Evolutionary conservation across 2,329 filamentous ascomycete genomes (phyloP).

Genomic region (Trichothecium sympodiale): DNA sequence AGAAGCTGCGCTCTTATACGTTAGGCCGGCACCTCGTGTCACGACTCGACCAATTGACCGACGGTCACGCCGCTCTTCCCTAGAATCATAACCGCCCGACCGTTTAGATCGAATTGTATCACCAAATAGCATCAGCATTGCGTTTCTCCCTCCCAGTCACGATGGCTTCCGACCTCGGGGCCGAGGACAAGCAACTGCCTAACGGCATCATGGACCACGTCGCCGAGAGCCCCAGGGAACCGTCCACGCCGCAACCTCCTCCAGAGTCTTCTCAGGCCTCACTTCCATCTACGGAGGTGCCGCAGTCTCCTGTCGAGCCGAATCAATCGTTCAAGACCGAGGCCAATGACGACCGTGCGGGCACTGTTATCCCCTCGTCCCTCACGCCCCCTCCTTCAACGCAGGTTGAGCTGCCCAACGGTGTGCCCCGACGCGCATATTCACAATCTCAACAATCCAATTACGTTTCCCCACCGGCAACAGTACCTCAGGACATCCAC

Average conservation of each 20-base stretch:
- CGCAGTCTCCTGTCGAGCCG: constrained; percentile 40
- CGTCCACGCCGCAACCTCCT: constrained; percentile 18
- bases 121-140: background rate
- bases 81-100: no score
- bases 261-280: constrained; percentile 36
- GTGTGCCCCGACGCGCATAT: constrained; percentile 13
- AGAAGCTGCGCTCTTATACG: no score
- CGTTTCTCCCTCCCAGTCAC: constrained; percentile 4
- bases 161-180: constrained; percentile 25
- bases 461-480: constrained; percentile 44
- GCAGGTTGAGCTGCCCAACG: constrained; percentile 25
- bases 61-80: no score
- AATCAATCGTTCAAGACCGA: constrained; percentile 39
- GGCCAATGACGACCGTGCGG: constrained; percentile 32
- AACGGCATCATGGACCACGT: constrained; percentile 20
- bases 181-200: constrained; percentile 16
- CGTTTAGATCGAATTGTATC: no score
- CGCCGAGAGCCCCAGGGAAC: constrained; percentile 20
- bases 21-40: no score
- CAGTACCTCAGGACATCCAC: constrained; percentile 24
- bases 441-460: constrained; percentile 34
- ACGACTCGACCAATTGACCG: no score
- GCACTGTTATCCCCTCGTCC: constrained; percentile 44
- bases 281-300: constrained; percentile 45
- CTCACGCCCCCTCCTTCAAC: constrained; percentile 47